Evolutionary conservation across 345 rosid genomes (phyloP), one percentile per base, ranked within the genome.

Genomic region (Sonneratia caseolaris): DNA sequence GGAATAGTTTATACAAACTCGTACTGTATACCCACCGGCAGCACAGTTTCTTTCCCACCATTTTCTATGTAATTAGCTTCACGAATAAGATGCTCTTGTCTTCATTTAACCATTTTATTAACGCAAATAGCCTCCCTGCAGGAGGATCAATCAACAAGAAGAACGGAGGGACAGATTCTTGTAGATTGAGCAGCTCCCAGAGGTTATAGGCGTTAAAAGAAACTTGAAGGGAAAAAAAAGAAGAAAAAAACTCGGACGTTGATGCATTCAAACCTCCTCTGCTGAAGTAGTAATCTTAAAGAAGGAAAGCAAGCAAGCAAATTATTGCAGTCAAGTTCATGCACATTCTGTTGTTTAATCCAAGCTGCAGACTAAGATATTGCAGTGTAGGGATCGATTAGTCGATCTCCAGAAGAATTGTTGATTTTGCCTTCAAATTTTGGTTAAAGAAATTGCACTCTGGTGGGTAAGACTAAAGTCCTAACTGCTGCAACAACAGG

Each of bases 391-490:
- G 43, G 43, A 40, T 40, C 43, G 43, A 40, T 7, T 10, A 47
- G 16, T 47, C 14, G 1, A 14, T 47, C 51, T 47, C 16, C 11
- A 0, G 51, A 53, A 53, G 59, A 53, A 53, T 19, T 18, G 59
- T 19, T 57, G 64, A 57, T 57, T n/a, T n/a, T 57, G 10, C 21
- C 32, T 21, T 57, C 12, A 12, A 57, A n/a, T n/a, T 57, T 57
- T 57, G 64, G 64, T 57, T 22, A 10, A 22, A 57, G 64, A 57
- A 3, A 57, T 57, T 5, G n/a, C 13, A 57, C 13, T 1, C 76
- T 79, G 73, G 66, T 59, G 67, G 73, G 49, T 59, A 36, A 51
- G 72, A 36, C 59, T 42, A 36, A 36, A 14, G 14, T 35, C 64
- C 73, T 27, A 37, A n/a, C 49, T 42, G 53, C 48, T 71, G 51